Base-by-base conservation (phyloP, 805 yeast genomes). In the Pichia occidentalis region DNA sequence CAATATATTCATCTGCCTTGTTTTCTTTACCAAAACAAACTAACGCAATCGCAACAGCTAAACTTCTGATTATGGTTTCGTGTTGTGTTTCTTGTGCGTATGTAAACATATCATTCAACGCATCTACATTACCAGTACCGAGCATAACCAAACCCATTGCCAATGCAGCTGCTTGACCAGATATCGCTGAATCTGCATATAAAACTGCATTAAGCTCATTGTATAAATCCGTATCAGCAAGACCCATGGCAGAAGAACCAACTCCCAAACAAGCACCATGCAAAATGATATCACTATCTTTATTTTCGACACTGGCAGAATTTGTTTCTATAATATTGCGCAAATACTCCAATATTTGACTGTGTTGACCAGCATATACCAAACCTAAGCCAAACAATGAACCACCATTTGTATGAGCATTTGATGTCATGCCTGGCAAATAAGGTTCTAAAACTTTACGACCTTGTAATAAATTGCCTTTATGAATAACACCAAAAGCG, bases 201-300 rank as follows among this genome's bases (percentile, higher is more conserved):
- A 92, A 65, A 4, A 90, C 85, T 33, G 79, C 85, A 54, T 81
- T 83, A 56, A 92, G 71, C 39, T 84, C 84, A 47, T 85, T 95
- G 53, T 83, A 87, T 30, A 86, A 71, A 32, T 73, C 70, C 43
- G 68, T 77, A 56, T 81, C 80, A 32, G 80, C 78, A 24, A 90
- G 73, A 1, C 90, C 95, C 97, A 92, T 87, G 23, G 95, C 97
- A 6, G 98, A 95, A 33, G 90, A 85, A 66, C 97, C 97, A 35
- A 82, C 70, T 54, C 98, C 98, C 36, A 92, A 73, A 48, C 92
- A 82, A 7, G 97, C 97, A 59, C 98, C 98, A 56, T 92, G 97
- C 44, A 87, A 71, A 50, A 87, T 72, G 27, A 87, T 86, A 54
- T 88, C 97, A 18, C 77, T 68, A 48, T 80, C 86, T 40, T 72